Evolutionary conservation across 2,329 filamentous ascomycete genomes (phyloP).

Genomic region (Cladophialophora carrionii): DNA sequence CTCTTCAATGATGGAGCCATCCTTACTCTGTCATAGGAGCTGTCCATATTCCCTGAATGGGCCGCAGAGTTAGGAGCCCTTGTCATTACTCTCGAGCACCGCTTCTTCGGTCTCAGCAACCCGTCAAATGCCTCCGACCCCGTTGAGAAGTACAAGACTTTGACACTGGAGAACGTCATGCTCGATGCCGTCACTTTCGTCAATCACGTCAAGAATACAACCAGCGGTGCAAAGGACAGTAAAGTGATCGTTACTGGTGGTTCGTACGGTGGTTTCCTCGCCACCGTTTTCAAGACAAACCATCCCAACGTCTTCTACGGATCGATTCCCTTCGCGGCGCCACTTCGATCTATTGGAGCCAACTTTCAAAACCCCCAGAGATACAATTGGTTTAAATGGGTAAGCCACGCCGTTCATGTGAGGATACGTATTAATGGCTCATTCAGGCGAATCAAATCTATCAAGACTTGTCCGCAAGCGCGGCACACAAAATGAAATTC

Average conservation of each 20-base stretch:
- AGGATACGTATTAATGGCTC: not conserved
- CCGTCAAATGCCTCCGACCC: constrained; percentile 14
- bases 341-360: constrained; percentile 12
- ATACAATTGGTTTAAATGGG: constrained; percentile 21
- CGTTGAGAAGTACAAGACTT: constrained; percentile 5
- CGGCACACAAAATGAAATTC: constrained; percentile 16
- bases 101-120: constrained; percentile 26
- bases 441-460: constrained; percentile 17
- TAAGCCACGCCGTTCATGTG: not conserved
- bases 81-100: constrained; percentile 20
- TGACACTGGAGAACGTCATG: constrained; percentile 26
- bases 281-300: constrained; percentile 19
- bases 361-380: constrained; percentile 19
- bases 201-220: constrained; percentile 18
- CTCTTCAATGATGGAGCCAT: not conserved
- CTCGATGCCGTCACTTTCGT: constrained; percentile 22
- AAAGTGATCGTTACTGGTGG: constrained; percentile 24
- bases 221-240: constrained; percentile 9
- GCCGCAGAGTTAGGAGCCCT: constrained; percentile 15
- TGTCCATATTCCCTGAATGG: constrained; percentile 15
- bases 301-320: constrained; percentile 24
- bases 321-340: constrained; percentile 18
- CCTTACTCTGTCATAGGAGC: constrained; percentile 12
- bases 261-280: constrained; percentile 17
- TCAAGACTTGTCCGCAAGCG: constrained; percentile 14